Base-by-base conservation (phyloP, 306 rosid species). In the Casuarina glauca region DNA sequence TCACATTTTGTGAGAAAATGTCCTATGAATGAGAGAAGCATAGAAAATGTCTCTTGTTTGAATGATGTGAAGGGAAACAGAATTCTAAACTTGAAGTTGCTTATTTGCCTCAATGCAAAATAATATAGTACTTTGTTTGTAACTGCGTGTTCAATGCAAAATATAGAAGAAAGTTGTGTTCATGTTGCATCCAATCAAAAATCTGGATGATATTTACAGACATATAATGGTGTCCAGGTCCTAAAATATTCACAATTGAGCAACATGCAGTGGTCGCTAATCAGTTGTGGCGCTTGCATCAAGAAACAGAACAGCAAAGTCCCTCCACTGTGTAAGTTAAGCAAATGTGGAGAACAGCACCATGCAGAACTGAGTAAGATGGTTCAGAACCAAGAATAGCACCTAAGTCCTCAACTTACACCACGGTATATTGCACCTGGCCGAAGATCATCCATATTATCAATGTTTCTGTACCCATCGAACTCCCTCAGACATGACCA, bases 341-440 rank as follows among this genome's bases (percentile, higher is more conserved):
- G 35, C 71, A 66, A 66, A 42, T 66, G 8, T 17, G 71, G 49
- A 42, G 71, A 42, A 77, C 72, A 79, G 68, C 80, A 76, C 53
- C 69, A 76, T 70, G 80, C 76, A 49, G 63, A 75, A 76, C 44
- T 69, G 51, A 51, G 69, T 75, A 54, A 42, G 45, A 73, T 49
- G 67, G 72, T 46, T 72, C 71, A 72, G 68, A 20, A 79, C 69
- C 48, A 78, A 26, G 74, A 63, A 55, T 60, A 3, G 38, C 87
- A 64, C 50, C 74, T 20, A 38, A 50, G 73, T 64, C 9, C 84
- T 94, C 90, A 94, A 82, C 66, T 90, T 74, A 86, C 84, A 58
- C 98, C 98, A 19, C 97, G 96, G 54, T 92, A 94, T 51, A 90
- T 84, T 52, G 91, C 97, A 81, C 92, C 97, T 41, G 95, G 95